A percentile compares a stretch with the other conserved stretches of the same genome.
phyloP scores from a whole-genome alignment of 2,329 filamentous ascomycete genomes.

The Ophiocordyceps camponoti-rufipedis region DNA sequence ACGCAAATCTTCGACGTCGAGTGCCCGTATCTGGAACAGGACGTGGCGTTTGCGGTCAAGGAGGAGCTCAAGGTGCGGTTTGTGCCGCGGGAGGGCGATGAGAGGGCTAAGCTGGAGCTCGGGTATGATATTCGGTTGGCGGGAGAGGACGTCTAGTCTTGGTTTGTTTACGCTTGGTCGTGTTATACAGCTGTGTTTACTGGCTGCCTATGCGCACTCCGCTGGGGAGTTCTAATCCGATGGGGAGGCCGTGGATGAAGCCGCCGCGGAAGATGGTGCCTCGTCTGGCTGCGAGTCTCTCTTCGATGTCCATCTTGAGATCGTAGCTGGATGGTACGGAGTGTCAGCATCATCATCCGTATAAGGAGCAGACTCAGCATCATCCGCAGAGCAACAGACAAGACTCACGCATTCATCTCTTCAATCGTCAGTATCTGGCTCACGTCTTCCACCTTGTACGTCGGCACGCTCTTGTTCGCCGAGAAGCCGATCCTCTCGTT shows the following conservation, averaged over 20 bases:
- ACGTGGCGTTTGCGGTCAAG: constrained; percentile 37
- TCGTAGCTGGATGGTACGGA: constrained; percentile 37
- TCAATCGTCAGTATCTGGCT: constrained; percentile 46
- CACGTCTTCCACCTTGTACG: constrained; percentile 44
- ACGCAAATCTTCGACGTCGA: constrained; percentile 57
- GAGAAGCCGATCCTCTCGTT: constrained; percentile 49
- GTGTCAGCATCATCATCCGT: too few species aligned
- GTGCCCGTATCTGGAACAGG: constrained; percentile 38
- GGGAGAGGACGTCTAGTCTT: neutral
- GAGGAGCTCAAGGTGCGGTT: constrained; percentile 27
- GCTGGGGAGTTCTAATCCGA: constrained; percentile 29
- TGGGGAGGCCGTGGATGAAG: constrained; percentile 23
- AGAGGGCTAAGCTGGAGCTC: constrained; percentile 37
- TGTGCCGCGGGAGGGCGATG: constrained; percentile 14
- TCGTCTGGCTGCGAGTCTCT: constrained; percentile 19
- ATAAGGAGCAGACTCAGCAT: too few species aligned
- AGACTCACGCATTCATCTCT: constrained; percentile 45
- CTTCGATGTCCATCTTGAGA: constrained; percentile 37
- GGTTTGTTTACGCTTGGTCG: too few species aligned
- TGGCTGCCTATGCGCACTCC: constrained; percentile 10
- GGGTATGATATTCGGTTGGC: constrained; percentile 40
- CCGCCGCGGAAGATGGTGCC: constrained; percentile 16
- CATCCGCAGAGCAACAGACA: accelerated
- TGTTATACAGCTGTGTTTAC: too few species aligned
- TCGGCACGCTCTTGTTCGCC: constrained; percentile 33